Percentiles rank a stretch among this genome's conserved stretches.
Evolutionary conservation across 805 yeast species (phyloP).

Genomic region (Yarrowia phangngaensis): DNA sequence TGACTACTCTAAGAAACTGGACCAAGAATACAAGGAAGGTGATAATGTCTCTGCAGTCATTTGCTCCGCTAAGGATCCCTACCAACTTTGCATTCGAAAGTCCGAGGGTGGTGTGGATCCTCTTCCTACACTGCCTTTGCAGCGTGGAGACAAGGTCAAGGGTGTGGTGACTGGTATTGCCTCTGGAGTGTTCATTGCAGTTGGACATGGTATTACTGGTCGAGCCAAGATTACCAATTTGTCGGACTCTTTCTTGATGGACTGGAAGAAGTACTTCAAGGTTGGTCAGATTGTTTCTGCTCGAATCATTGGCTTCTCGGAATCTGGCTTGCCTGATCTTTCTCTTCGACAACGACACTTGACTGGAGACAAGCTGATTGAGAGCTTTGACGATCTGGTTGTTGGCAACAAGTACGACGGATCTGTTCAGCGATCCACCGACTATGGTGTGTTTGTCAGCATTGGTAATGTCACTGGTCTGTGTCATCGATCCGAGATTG

Average conservation of each 20-base stretch:
- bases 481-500: slow-evolving; percentile 80
- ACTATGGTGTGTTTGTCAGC: slow-evolving; percentile 86
- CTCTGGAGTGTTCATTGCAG: slow-evolving; percentile 68
- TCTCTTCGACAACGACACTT: slow-evolving; percentile 79
- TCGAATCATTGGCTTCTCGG: slow-evolving; percentile 51
- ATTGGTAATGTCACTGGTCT: slow-evolving; percentile 73
- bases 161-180: slow-evolving; percentile 78
- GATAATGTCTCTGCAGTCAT: slow-evolving; percentile 31
- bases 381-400: slow-evolving; percentile 51
- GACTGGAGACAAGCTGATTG: slow-evolving; percentile 49
- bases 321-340: slow-evolving; percentile 57
- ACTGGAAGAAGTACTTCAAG: slow-evolving; percentile 78
- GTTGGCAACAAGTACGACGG: slow-evolving; percentile 76
- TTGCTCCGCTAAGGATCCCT: slow-evolving; percentile 42
- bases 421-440: slow-evolving; percentile 67
- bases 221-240: slow-evolving; percentile 77
- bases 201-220: slow-evolving; percentile 69
- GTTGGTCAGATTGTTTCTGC: slow-evolving; percentile 72
- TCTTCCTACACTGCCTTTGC: slow-evolving; percentile 38
- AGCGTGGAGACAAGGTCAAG: slow-evolving; percentile 66
- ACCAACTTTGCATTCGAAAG: slow-evolving; percentile 4
- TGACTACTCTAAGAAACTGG: slow-evolving; percentile 29
- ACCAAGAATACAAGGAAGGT: slow-evolving; percentile 29
- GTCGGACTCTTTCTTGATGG: slow-evolving; percentile 75
- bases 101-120: slow-evolving; percentile 14